A percentile compares a stretch with the other conserved stretches of the same genome.
Conservation (phyloP, 2,329 filamentous ascomycete species). For the Fusarium sp. region DNA sequence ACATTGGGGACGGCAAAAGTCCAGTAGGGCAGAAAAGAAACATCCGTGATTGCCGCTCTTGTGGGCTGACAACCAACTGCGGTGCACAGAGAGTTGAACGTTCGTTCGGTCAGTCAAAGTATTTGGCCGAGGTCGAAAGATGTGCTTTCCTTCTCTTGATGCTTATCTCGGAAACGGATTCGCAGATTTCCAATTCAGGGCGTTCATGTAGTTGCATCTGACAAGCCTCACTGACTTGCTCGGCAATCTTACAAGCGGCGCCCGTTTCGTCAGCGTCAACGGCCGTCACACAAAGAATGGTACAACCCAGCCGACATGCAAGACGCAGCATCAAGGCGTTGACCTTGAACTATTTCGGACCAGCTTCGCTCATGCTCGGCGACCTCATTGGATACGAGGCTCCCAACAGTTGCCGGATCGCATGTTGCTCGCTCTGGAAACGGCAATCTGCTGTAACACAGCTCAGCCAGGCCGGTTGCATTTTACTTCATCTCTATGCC, state of each 20-base stretch:
- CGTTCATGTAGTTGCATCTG: conserved; percentile 22
- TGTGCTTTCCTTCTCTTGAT: not conserved
- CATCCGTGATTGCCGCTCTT: conserved; percentile 4
- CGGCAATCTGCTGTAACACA: conserved; percentile 20
- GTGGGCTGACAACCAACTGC: conserved; percentile 9
- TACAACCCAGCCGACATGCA: conserved; percentile 9
- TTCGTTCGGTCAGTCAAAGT: not conserved
- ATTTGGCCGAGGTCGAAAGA: not conserved
- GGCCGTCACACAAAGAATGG: conserved; percentile 8
- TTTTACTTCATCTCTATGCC: conserved; percentile 3
- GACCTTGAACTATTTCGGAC: not conserved
- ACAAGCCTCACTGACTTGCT: not conserved
- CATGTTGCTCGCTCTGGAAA: conserved; percentile 9
- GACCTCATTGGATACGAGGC: conserved; percentile 11
- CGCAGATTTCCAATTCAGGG: conserved; percentile 6
- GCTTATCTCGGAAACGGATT: conserved; percentile 8
- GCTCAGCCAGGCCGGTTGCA: conserved; percentile 8
- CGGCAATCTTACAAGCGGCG: conserved; percentile 1
- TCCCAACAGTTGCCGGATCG: conserved; percentile 5
- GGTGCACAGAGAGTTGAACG: not conserved
- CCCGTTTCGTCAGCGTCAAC: conserved; percentile 10
- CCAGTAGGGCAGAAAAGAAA: not conserved
- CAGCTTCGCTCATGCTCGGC: conserved; percentile 7
- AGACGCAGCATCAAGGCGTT: not conserved
- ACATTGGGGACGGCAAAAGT: conserved; percentile 14